A percentile compares a stretch with the other conserved stretches of the same genome.
These are phyloP conservation scores for Fusarium sp. DNA, from an alignment of 2,329 filamentous ascomycete species.

Conservation along the genomic window DNA sequence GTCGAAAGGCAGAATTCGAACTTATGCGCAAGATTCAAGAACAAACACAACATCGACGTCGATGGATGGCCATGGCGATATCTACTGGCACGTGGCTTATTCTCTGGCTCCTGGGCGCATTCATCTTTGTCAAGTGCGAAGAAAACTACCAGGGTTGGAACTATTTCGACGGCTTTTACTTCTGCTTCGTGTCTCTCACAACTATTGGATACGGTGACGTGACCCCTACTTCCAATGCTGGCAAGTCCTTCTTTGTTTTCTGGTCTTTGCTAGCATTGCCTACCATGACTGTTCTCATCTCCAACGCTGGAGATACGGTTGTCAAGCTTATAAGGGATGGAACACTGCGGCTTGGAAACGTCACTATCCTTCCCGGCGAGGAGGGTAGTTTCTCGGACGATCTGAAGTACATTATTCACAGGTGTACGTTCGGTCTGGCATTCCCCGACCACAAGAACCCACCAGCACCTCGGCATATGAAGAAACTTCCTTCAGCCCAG, in stretches of 20 bases:
- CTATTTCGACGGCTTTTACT: constrained; percentile 88
- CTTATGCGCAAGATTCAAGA: constrained; percentile 85
- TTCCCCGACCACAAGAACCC: constrained; percentile 49
- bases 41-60: constrained; percentile 71
- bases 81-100: constrained; percentile 76
- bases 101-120: constrained; percentile 84
- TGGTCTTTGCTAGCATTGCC: constrained; percentile 90
- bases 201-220: constrained; percentile 91
- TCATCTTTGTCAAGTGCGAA: constrained; percentile 74
- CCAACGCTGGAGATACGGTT: constrained; percentile 85
- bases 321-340: constrained; percentile 70
- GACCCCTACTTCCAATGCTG: constrained; percentile 80
- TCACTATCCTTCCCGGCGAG: constrained; percentile 72
- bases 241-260: constrained; percentile 90
- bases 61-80: constrained; percentile 78
- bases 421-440: constrained; percentile 58
- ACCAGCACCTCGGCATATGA: background rate
- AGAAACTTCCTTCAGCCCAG: constrained; percentile 1
- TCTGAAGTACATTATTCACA: constrained; percentile 58
- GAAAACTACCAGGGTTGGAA: constrained; percentile 68
- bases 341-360: constrained; percentile 67
- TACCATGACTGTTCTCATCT: constrained; percentile 88
- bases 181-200: constrained; percentile 83
- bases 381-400: constrained; percentile 63
- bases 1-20: constrained; percentile 77